Evolutionary conservation across 192 early-diverging fungal species (phyloP).

Genomic region (Linnemannia hyalina): DNA sequence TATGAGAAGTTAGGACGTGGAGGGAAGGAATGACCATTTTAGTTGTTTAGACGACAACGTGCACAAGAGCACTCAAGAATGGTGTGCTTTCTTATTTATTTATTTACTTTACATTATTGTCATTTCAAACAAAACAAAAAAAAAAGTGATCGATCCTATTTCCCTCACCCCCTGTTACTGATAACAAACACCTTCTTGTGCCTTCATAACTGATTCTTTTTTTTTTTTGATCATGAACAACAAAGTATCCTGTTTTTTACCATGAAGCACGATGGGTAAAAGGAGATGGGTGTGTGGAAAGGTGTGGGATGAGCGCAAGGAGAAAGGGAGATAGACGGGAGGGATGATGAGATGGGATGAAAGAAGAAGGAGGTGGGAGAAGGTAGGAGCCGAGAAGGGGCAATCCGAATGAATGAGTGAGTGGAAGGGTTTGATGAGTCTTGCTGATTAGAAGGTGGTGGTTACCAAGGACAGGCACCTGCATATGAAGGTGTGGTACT

Average conservation of each 20-base stretch:
- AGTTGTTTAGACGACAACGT: background rate
- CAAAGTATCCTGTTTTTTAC: background rate
- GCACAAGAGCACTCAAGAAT: conserved; percentile 27
- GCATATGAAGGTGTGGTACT: background rate
- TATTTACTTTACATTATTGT: background rate
- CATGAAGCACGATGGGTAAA: background rate
- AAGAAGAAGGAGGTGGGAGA: background rate
- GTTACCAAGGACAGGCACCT: background rate
- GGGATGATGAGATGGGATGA: background rate
- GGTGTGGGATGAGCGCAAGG: background rate
- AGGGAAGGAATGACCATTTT: conserved; percentile 3
- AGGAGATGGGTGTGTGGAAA: background rate
- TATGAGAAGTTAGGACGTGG: conserved; percentile 16
- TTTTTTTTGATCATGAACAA: background rate
- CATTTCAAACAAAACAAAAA: background rate
- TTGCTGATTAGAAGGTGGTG: background rate
- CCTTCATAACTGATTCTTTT: background rate
- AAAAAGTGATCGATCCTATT: background rate
- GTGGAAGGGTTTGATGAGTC: background rate
- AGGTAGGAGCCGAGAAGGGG: background rate
- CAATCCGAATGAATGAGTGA: background rate
- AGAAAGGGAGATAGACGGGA: background rate
- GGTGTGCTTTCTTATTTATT: conserved; percentile 16
- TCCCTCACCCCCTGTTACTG: background rate
- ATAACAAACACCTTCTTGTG: background rate